A percentile compares a stretch with the other conserved stretches of the same genome.
Evolutionary conservation across 2,329 filamentous ascomycete genomes (phyloP).

Genomic region (Akanthomyces dipterigenus): DNA sequence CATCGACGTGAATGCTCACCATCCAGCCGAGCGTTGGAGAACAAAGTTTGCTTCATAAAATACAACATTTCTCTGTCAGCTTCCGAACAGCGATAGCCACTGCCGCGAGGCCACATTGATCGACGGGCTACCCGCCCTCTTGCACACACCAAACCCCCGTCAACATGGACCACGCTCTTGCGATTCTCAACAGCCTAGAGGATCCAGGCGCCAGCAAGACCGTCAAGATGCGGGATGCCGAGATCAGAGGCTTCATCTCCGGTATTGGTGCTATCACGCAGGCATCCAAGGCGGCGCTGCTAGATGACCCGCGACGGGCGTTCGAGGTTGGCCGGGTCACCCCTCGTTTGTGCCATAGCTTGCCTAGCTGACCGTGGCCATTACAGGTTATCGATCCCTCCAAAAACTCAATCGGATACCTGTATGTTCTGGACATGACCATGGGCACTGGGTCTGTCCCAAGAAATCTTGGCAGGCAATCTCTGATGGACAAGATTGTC

Average conservation of each 20-base stretch:
- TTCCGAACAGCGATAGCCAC: not conserved
- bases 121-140: not conserved
- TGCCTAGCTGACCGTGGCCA: constrained; percentile 14
- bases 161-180: constrained; percentile 25
- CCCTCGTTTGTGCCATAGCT: not conserved
- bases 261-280: constrained; percentile 32
- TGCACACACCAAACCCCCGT: not conserved
- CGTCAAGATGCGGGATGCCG: constrained; percentile 32
- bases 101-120: not conserved
- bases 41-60: not conserved
- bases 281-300: constrained; percentile 26
- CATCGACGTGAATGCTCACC: not conserved
- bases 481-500: constrained; percentile 35
- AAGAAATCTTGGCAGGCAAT: constrained; percentile 23
- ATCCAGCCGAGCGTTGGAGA: not conserved
- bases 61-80: not conserved
- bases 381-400: constrained; percentile 40
- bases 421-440: constrained; percentile 39
- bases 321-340: constrained; percentile 30
- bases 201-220: constrained; percentile 22
- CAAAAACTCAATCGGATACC: constrained; percentile 44
- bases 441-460: constrained; percentile 21
- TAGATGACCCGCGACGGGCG: constrained; percentile 29
- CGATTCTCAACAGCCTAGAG: constrained; percentile 36
- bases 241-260: constrained; percentile 31